phyloP scores from a whole-genome alignment of 116 monocot species.

The Posidonia oceanica region DNA sequence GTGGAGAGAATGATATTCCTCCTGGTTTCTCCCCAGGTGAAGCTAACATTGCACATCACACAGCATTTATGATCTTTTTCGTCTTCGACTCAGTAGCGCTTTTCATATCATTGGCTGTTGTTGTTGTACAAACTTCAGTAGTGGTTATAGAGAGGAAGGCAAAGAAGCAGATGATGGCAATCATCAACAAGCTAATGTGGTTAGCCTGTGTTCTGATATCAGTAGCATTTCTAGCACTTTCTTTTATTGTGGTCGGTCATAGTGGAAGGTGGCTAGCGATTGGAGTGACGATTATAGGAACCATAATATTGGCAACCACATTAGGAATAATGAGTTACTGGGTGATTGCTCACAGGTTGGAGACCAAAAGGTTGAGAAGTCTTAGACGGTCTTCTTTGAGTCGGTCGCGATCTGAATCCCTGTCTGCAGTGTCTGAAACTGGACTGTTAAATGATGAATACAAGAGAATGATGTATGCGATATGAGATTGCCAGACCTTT shows the following conservation, averaged over 20 bases:
- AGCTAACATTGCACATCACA: constrained; percentile 53
- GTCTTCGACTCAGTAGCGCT: constrained; percentile 72
- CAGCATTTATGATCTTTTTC: constrained; percentile 75
- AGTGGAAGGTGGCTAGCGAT: constrained; percentile 55
- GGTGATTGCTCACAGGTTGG: constrained; percentile 59
- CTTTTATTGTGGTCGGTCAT: constrained; percentile 62
- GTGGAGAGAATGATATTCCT: constrained; percentile 15
- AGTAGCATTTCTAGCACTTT: constrained; percentile 66
- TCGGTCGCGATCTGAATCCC: constrained; percentile 38
- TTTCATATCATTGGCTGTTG: constrained; percentile 85
- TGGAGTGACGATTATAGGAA: constrained; percentile 59
- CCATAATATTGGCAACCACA: constrained; percentile 55
- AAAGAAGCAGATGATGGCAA: constrained; percentile 93
- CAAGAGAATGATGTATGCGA: constrained; percentile 71
- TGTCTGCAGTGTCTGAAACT: constrained; percentile 31
- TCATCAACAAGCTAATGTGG: constrained; percentile 99
- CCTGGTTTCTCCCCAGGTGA: constrained; percentile 49
- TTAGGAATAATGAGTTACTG: constrained; percentile 73
- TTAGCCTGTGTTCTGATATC: constrained; percentile 76
- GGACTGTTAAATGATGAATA: constrained; percentile 41
- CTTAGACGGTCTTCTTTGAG: constrained; percentile 43
- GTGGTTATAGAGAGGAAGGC: constrained; percentile 84
- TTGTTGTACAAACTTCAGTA: constrained; percentile 90
- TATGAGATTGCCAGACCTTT: constrained; percentile 21
- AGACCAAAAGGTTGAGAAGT: constrained; percentile 46